A percentile compares a stretch with the other conserved stretches of the same genome.
These are phyloP conservation scores for Paecilomyces variotii DNA, from an alignment of 2,329 filamentous ascomycete genomes.

Conservation along the genomic window DNA sequence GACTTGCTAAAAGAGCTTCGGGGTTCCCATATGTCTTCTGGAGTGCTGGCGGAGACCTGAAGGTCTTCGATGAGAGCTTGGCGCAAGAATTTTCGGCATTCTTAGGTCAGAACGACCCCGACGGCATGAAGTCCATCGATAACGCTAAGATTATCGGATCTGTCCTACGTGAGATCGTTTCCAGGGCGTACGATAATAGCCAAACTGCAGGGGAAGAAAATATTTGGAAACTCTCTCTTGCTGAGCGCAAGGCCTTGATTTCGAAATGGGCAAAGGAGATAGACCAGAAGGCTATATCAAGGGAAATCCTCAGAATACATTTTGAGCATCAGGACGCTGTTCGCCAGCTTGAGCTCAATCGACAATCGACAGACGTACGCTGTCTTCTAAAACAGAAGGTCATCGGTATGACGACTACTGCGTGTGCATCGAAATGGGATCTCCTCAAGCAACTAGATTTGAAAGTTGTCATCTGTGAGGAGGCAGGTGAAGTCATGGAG, in stretches of 20 bases:
- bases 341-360: neutral
- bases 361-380: neutral
- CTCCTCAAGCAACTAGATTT: conserved; percentile 23
- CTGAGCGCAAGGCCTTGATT: neutral
- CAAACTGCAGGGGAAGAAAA: neutral
- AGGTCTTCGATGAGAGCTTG: neutral
- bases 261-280: neutral
- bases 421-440: neutral
- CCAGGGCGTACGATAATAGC: neutral
- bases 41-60: conserved; percentile 1
- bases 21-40: conserved; percentile 4
- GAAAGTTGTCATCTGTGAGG: conserved; percentile 53
- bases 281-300: neutral
- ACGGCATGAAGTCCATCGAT: neutral
- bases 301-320: neutral
- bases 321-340: neutral
- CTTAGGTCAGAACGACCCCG: neutral
- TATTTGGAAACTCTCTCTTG: neutral
- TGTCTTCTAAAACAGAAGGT: neutral
- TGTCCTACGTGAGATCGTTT: neutral
- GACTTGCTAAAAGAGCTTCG: conserved; percentile 1
- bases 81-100: neutral
- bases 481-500: conserved; percentile 62
- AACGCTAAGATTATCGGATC: neutral
- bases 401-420: neutral